Conservation (phyloP, 176 grass and related monocot genomes). For the Elaeis guineensis region DNA sequence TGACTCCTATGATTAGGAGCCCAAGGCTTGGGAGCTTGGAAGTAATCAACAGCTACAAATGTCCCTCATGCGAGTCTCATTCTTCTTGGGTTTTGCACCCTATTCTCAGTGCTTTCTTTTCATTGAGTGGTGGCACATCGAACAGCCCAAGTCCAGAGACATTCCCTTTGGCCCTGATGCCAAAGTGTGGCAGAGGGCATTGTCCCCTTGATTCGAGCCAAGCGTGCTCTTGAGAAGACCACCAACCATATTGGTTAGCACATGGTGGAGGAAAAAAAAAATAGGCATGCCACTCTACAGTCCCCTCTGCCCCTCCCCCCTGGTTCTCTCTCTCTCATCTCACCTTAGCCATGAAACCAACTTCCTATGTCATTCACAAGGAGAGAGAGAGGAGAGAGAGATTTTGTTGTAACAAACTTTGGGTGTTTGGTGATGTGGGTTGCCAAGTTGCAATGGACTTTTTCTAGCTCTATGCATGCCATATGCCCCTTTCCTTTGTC, state of each 20-base stretch:
- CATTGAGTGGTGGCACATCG: not conserved
- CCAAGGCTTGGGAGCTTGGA: conserved; percentile 30
- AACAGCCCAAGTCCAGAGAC: conserved; percentile 40
- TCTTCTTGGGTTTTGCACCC: not conserved
- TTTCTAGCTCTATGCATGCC: too few relatives aligned
- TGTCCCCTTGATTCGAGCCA: conserved; percentile 38
- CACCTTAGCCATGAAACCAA: conserved; percentile 15
- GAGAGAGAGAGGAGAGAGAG: not conserved
- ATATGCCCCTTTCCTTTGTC: not conserved
- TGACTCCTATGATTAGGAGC: conserved; percentile 46
- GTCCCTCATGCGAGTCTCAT: too few relatives aligned
- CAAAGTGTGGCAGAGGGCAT: conserved; percentile 28
- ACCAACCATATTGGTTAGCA: conserved; percentile 42
- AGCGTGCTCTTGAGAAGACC: conserved; percentile 93
- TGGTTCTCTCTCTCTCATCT: conserved; percentile 1
- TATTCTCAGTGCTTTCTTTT: not conserved
- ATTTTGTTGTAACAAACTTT: conserved; percentile 15
- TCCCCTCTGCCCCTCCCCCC: not conserved
- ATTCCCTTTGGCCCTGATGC: conserved; percentile 48
- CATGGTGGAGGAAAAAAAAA: conserved; percentile 15
- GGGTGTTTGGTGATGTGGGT: conserved; percentile 17
- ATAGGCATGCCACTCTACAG: not conserved
- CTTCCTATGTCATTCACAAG: conserved; percentile 17
- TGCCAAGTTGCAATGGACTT: conserved; percentile 3
- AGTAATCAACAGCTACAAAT: conserved; percentile 9